phyloP scores from a whole-genome alignment of 1,284 basidiomycete species.

The Cystobasidiaceae sp. region DNA sequence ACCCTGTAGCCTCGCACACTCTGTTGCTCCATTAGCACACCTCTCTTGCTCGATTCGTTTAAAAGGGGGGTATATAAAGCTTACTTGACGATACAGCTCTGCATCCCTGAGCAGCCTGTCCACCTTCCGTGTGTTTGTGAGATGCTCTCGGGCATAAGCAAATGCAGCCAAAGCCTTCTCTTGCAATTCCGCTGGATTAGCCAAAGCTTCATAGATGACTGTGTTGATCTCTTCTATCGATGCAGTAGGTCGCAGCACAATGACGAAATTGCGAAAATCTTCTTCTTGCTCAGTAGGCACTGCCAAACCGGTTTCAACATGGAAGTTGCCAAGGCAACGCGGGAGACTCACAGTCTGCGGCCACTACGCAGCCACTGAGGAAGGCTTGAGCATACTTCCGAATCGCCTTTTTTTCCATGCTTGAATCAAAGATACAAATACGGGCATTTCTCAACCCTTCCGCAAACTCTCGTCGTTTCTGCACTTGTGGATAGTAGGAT shows the following conservation, averaged over 20 bases:
- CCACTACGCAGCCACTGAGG: conserved; percentile 24
- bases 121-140: conserved; percentile 34
- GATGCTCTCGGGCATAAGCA: conserved; percentile 32
- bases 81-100: conserved; percentile 1
- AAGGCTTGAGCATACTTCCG: conserved; percentile 29
- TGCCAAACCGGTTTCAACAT: background rate
- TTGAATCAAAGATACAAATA: conserved; percentile 29
- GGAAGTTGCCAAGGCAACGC: background rate
- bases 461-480: conserved; percentile 18
- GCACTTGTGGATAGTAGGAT: background rate
- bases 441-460: conserved; percentile 17
- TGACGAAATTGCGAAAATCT: conserved; percentile 7
- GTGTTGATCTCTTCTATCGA: conserved; percentile 31
- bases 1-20: background rate
- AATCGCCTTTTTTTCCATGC: conserved; percentile 30
- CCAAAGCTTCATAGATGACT: conserved; percentile 29
- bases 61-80: background rate
- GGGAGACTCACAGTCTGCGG: conserved; percentile 11
- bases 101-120: conserved; percentile 23
- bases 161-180: conserved; percentile 33
- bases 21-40: background rate
- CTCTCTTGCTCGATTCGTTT: background rate
- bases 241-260: background rate
- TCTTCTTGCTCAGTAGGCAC: conserved; percentile 29
- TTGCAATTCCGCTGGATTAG: conserved; percentile 31